Percentiles rank a stretch among this genome's conserved stretches.
Conservation (phyloP, 75 land plant species). For the Cryptomeria japonica region DNA sequence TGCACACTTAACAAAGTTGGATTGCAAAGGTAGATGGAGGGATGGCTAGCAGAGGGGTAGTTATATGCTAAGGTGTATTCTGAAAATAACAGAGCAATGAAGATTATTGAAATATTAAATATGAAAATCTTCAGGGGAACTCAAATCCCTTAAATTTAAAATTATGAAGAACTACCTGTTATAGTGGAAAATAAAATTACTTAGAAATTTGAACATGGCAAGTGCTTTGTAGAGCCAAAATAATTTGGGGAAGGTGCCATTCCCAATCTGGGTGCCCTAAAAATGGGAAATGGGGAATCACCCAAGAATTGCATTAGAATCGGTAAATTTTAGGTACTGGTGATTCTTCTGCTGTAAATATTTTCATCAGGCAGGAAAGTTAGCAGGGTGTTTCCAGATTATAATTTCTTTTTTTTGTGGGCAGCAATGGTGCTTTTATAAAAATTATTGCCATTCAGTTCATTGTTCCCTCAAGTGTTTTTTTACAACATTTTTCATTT, state of each 20-base stretch:
- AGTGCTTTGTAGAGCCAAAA: background rate
- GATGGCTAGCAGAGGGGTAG: background rate
- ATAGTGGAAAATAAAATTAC: background rate
- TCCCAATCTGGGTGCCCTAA: background rate
- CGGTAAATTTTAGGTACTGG: background rate
- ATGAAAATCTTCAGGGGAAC: background rate
- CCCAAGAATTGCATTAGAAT: background rate
- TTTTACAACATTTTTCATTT: too few relatives aligned
- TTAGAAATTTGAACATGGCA: background rate
- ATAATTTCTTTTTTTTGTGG: too few relatives aligned
- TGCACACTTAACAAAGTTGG: background rate
- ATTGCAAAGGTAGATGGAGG: background rate
- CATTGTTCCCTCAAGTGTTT: too few relatives aligned
- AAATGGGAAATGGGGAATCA: background rate
- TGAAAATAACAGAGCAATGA: background rate
- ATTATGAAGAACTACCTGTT: background rate
- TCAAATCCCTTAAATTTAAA: background rate
- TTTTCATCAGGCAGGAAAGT: background rate
- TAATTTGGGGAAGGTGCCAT: background rate
- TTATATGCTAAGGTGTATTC: background rate
- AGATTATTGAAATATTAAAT: background rate
- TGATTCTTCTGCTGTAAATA: background rate
- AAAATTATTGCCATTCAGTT: too few relatives aligned
- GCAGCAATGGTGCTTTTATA: too few relatives aligned
- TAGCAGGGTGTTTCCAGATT: background rate